Evolutionary conservation across 441 rosid species (phyloP), one percentile per base, ranked within the genome.

Genomic region (Biscutella laevigata): DNA sequence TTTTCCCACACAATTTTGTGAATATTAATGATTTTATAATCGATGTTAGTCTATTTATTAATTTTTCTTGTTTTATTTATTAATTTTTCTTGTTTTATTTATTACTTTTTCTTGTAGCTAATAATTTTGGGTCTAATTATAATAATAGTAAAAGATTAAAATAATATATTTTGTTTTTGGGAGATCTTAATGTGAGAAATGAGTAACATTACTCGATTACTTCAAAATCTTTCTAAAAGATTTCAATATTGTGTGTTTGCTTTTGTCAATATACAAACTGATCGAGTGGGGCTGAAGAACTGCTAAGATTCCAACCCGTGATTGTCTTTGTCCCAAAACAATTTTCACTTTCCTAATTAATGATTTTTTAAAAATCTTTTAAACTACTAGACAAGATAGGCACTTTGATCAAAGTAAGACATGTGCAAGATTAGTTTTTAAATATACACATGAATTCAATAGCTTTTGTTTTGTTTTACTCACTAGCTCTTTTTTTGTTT

Each of bases 281-380:
- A 42, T 36, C 33, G 49, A 27, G 59, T 57, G 64, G 69, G 65
- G 22, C 54, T 42, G 3, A 11, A n/a, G 5, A 45, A 41, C 59
- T 26, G 45, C 11, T 46, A 62, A 68, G 69, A 68, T 68, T 62
- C 69, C 53, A 42, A 51, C 73, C 63, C 67, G 66, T 67, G 71
- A 67, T 60, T 52, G 50, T 50, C 54, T 58, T 53, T 66, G 61
- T 66, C 43, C 48, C 42, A 28, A 42, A 14, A 8, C 10, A 19
- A 1, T 50, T 34, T 47, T 49, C 13, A 33, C 36, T 57, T 57
- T 57, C 26, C 0, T 43, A 33, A 42, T 51, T 28, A 46, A 3
- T 7, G 39, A 1, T 17, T 14, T 2, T 40, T 17, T 14, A 57
- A 54, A 17, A 46, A 36, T 0, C 9, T 20, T 19, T 28, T 36